These are phyloP conservation scores for Sclerotinia trifoliorum DNA, from an alignment of 2,329 filamentous ascomycete species.

Conservation along the genomic window DNA sequence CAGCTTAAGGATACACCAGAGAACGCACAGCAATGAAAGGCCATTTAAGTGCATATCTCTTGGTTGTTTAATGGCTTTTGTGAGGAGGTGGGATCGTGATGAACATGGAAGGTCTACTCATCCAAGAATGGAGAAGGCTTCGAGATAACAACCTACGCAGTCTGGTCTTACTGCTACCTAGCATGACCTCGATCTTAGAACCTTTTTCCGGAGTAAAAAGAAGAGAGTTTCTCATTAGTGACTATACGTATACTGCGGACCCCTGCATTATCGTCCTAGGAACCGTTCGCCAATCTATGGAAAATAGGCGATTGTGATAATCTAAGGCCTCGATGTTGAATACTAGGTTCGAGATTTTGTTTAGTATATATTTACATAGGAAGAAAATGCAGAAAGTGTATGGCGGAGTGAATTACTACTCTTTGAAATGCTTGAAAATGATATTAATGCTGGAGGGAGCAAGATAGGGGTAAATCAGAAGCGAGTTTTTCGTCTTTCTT, in stretches of 20 bases:
- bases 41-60: neutral
- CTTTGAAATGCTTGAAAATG: neutral
- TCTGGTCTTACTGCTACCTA: neutral
- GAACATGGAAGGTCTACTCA: neutral
- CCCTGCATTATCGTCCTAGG: neutral
- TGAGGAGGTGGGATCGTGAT: neutral
- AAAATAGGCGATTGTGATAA: conserved; percentile 4
- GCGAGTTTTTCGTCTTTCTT: too few relatives aligned
- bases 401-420: neutral
- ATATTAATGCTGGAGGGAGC: too few relatives aligned
- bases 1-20: neutral
- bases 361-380: too few relatives aligned
- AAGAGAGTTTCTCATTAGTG: too few relatives aligned
- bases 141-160: neutral
- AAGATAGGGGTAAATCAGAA: too few relatives aligned
- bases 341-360: neutral
- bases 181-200: too few relatives aligned
- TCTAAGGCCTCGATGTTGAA: neutral
- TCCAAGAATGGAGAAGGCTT: neutral
- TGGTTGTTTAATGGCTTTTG: neutral
- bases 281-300: neutral
- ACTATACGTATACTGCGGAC: too few relatives aligned
- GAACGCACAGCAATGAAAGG: neutral
- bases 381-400: neutral
- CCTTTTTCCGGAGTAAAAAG: too few relatives aligned